These are phyloP conservation scores for Thelonectria rubi DNA, from an alignment of 2,329 filamentous ascomycete genomes.

Conservation along the genomic window DNA sequence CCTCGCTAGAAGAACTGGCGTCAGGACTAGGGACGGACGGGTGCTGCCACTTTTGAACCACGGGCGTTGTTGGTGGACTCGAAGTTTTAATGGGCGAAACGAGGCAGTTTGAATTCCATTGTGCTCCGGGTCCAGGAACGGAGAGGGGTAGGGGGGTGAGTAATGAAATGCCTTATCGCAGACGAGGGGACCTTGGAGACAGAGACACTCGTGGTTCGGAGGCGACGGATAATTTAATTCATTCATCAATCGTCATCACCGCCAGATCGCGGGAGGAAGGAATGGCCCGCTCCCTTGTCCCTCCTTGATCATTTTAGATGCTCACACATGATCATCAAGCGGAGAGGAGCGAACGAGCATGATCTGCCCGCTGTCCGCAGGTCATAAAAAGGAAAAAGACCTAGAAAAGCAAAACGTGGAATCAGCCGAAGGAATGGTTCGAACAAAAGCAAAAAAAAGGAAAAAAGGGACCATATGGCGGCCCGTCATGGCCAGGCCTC, in stretches of 20 bases:
- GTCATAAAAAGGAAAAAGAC: background rate
- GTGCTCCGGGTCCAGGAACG: too few relatives aligned
- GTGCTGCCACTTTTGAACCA: background rate
- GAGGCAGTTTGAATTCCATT: too few relatives aligned
- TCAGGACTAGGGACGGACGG: background rate
- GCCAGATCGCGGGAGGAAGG: conserved; percentile 14
- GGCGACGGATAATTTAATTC: background rate
- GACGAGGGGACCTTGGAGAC: too few relatives aligned
- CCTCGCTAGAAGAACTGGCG: background rate
- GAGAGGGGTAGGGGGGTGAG: too few relatives aligned
- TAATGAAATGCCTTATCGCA: too few relatives aligned
- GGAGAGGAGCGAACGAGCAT: conserved; percentile 2
- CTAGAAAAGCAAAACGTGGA: background rate
- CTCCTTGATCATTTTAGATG: background rate
- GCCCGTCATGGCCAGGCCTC: conserved; percentile 2
- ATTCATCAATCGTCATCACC: background rate
- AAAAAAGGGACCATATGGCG: background rate
- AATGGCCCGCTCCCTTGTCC: conserved; percentile 1
- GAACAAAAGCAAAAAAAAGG: background rate
- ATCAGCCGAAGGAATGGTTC: background rate
- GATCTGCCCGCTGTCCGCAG: conserved; percentile 6
- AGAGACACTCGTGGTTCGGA: too few relatives aligned
- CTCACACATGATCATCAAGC: background rate
- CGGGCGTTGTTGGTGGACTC: background rate
- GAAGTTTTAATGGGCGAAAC: too few relatives aligned